A percentile compares a stretch with the other conserved stretches of the same genome.
phyloP scores from a whole-genome alignment of 495 filamentous ascomycete species.

The Trichoderma parareesei region DNA sequence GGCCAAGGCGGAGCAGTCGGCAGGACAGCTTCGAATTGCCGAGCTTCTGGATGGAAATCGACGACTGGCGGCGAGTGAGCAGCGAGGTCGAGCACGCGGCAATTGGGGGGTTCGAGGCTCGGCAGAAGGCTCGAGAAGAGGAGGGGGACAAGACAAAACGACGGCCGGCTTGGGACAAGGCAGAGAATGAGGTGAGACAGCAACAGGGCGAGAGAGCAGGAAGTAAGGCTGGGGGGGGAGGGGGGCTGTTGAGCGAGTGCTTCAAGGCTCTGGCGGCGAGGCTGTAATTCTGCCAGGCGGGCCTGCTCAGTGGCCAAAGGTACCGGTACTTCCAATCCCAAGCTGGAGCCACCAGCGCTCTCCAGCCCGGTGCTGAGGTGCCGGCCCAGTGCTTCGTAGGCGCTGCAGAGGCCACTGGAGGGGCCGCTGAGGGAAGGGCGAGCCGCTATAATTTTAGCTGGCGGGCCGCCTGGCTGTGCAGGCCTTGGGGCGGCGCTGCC shows the following conservation, averaged over 20 bases:
- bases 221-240: slow-evolving; percentile 5
- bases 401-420: background rate
- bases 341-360: background rate
- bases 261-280: slow-evolving; percentile 6
- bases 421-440: background rate
- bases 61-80: background rate
- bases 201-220: background rate
- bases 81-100: background rate
- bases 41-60: too few relatives aligned
- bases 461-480: slow-evolving; percentile 8
- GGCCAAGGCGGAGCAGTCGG: background rate
- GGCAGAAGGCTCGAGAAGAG: background rate
- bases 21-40: background rate
- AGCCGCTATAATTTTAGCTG: slow-evolving; percentile 6
- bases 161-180: slow-evolving; percentile 6
- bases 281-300: slow-evolving; percentile 5
- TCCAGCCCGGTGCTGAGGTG: background rate
- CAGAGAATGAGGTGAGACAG: slow-evolving; percentile 10
- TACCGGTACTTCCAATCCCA: background rate
- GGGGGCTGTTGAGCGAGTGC: background rate
- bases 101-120: background rate
- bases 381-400: background rate
- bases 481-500: background rate
- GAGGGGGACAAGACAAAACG: background rate
- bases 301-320: background rate